phyloP scores from a whole-genome alignment of 306 rosid genomes.

The Senna tora region DNA sequence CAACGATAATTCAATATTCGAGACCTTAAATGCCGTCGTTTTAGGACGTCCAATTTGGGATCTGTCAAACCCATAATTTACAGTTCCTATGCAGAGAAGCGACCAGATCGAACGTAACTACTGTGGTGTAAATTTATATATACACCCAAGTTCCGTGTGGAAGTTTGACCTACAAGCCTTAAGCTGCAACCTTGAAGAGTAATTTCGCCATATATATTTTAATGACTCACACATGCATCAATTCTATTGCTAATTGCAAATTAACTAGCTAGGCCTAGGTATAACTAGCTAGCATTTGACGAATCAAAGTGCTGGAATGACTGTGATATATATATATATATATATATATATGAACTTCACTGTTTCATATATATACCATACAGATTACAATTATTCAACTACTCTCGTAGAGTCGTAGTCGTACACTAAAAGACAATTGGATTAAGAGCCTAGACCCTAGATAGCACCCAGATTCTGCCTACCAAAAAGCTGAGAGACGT shows the following conservation, averaged over 20 bases:
- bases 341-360: slow-evolving; percentile 28
- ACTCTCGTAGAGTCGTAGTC: no score
- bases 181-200: no score
- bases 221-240: background rate
- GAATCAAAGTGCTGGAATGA: background rate
- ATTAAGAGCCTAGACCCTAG: background rate
- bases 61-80: slow-evolving; percentile 32
- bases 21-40: slow-evolving; percentile 20
- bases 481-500: background rate
- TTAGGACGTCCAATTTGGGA: slow-evolving; percentile 19
- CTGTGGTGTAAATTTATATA: slow-evolving; percentile 17
- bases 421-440: background rate
- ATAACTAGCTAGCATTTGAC: slow-evolving; percentile 16
- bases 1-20: background rate
- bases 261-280: background rate
- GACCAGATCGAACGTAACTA: no score
- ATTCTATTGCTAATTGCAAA: background rate
- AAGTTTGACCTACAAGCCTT: slow-evolving; percentile 30
- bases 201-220: no score
- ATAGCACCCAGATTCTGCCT: slow-evolving; percentile 47
- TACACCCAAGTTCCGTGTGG: slow-evolving; percentile 23
- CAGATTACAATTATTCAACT: background rate
- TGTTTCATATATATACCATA: background rate
- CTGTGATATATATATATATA: no score
- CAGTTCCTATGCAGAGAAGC: slow-evolving; percentile 34